Evolutionary conservation across 2,329 filamentous ascomycete genomes (phyloP).

Genomic region (Zymoseptoria pseudotritici): DNA sequence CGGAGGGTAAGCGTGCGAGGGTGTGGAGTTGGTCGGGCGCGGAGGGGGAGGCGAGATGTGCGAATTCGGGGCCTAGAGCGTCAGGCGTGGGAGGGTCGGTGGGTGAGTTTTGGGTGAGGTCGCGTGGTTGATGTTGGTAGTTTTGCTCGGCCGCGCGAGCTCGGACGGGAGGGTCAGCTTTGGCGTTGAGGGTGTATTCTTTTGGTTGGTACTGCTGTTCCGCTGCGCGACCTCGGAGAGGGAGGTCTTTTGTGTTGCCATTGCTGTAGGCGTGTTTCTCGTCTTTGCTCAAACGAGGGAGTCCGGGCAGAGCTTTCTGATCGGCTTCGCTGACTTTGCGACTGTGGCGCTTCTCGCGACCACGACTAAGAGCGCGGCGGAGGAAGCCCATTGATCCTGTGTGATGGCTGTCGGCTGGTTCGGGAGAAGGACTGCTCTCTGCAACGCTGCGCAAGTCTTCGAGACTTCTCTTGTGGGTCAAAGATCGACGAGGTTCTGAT

Average conservation of each 20-base stretch:
- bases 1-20: not conserved
- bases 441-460: not conserved
- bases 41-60: not conserved
- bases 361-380: not conserved
- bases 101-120: not conserved
- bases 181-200: no score
- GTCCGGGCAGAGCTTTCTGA: not conserved
- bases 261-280: not conserved
- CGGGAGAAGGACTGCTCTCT: not conserved
- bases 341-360: not conserved
- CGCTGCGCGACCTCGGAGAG: not conserved
- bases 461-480: not conserved
- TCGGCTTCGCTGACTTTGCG: not conserved
- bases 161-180: no score
- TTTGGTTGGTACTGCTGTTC: not conserved
- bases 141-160: no score
- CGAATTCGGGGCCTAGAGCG: not conserved
- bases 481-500: not conserved
- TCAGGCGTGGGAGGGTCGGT: not conserved
- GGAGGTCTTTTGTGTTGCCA: not conserved
- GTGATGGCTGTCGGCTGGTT: not conserved
- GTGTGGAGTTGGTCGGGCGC: not conserved
- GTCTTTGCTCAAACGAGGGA: not conserved
- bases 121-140: not conserved
- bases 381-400: not conserved